Conservation (phyloP, 2,329 filamentous ascomycete species). For the Sclerotinia trifoliorum region DNA sequence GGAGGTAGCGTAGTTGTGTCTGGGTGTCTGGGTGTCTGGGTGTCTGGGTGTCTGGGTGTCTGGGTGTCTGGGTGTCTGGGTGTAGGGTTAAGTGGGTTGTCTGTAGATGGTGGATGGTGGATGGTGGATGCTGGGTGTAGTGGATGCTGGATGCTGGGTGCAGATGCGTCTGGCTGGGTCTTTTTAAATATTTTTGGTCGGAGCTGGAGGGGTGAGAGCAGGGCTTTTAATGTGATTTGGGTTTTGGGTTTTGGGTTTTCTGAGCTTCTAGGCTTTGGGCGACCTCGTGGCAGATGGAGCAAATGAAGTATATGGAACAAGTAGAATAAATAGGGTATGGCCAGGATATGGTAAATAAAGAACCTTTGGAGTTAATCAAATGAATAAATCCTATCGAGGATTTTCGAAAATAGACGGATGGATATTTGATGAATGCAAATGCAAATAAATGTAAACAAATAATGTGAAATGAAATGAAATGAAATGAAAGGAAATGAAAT, state of each 20-base stretch:
- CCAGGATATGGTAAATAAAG: no score
- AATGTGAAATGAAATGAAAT: not conserved
- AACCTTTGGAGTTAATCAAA: not conserved
- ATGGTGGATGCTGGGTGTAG: slow-evolving; percentile 23
- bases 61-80: no score
- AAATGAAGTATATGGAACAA: not conserved
- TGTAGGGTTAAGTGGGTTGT: slow-evolving; percentile 23
- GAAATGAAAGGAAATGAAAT: no score
- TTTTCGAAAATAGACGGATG: not conserved
- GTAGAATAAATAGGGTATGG: no score
- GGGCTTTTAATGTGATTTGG: not conserved
- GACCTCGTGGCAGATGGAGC: not conserved
- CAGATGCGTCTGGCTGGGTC: slow-evolving; percentile 5
- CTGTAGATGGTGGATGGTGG: slow-evolving; percentile 23
- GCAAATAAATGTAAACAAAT: not conserved
- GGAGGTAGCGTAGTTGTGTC: slow-evolving; percentile 25
- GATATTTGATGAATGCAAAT: not conserved
- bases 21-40: no score
- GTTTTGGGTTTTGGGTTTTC: not conserved
- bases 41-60: no score
- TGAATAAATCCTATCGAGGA: not conserved
- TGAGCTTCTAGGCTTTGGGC: no score
- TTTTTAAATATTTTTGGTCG: not conserved
- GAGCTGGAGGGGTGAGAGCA: slow-evolving; percentile 21
- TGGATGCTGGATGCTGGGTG: not conserved